A percentile compares a stretch with the other conserved stretches of the same genome.
phyloP scores from a whole-genome alignment of 129 eudicot genomes.

The Pulicaria dysenterica region DNA sequence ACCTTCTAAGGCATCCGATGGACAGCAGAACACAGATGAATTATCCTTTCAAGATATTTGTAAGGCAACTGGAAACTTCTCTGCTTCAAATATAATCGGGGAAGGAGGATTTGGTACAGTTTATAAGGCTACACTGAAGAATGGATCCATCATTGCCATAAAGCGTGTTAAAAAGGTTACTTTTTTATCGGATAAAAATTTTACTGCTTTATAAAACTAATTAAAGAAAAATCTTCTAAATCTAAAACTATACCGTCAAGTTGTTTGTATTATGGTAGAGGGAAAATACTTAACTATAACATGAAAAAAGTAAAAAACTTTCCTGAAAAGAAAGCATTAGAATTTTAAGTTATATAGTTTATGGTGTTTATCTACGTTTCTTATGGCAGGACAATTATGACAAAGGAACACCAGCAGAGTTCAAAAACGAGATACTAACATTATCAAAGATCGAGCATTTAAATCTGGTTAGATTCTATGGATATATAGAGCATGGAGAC shows the following conservation, averaged over 20 bases:
- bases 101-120: slow-evolving; percentile 85
- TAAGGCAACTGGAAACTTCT: slow-evolving; percentile 68
- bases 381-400: slow-evolving; percentile 51
- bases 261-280: too few species aligned
- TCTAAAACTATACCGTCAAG: too few species aligned
- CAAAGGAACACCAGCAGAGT: slow-evolving; percentile 48
- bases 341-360: not conserved
- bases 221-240: too few species aligned
- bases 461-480: slow-evolving; percentile 68
- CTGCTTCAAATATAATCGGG: slow-evolving; percentile 60
- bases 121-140: slow-evolving; percentile 60
- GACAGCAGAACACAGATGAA: slow-evolving; percentile 31
- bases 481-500: slow-evolving; percentile 67
- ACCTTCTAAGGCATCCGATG: slow-evolving; percentile 39
- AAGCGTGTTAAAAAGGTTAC: slow-evolving; percentile 78
- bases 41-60: slow-evolving; percentile 58
- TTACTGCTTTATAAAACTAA: not conserved
- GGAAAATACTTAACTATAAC: too few species aligned
- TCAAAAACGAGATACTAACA: slow-evolving; percentile 68
- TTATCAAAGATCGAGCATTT: slow-evolving; percentile 80
- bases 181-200: not conserved
- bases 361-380: slow-evolving; percentile 15
- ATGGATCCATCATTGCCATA: slow-evolving; percentile 67
- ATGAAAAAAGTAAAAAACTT: too few species aligned
- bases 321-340: too few species aligned